These are phyloP conservation scores for Sedum album DNA, from an alignment of 164 flowering plant species.

Conservation along the genomic window DNA sequence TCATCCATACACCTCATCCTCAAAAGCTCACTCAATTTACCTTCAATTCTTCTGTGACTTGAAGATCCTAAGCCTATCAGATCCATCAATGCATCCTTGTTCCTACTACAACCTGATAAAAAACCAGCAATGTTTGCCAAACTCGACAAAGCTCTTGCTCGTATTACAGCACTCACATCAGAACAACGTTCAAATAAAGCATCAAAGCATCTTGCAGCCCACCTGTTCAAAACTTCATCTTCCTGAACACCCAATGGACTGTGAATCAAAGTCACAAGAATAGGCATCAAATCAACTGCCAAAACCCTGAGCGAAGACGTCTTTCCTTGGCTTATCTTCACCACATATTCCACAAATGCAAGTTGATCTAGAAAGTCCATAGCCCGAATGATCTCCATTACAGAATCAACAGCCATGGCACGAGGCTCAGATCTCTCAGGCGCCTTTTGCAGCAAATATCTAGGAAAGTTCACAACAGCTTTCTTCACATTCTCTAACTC, in stretches of 20 bases:
- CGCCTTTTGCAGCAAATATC: slow-evolving; percentile 60
- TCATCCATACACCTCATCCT: slow-evolving; percentile 78
- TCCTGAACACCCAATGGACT: slow-evolving; percentile 36
- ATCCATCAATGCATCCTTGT: slow-evolving; percentile 31
- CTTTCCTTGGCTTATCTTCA: slow-evolving; percentile 74
- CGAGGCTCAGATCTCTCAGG: slow-evolving; percentile 88
- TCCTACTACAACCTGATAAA: slow-evolving; percentile 25
- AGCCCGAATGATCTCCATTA: slow-evolving; percentile 56
- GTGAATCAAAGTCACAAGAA: slow-evolving; percentile 31
- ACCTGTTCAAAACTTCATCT: slow-evolving; percentile 23
- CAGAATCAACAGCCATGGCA: slow-evolving; percentile 70
- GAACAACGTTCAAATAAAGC: slow-evolving; percentile 68
- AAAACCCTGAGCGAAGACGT: slow-evolving; percentile 43
- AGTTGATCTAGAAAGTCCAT: slow-evolving; percentile 55
- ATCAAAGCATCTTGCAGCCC: slow-evolving; percentile 59
- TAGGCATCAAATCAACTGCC: slow-evolving; percentile 64
- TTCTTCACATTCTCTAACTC: slow-evolving; percentile 41
- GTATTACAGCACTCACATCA: slow-evolving; percentile 47
- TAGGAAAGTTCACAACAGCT: slow-evolving; percentile 57
- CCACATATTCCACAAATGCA: slow-evolving; percentile 61
- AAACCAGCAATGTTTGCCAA: slow-evolving; percentile 58
- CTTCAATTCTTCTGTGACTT: slow-evolving; percentile 12
- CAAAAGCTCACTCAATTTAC: slow-evolving; percentile 43
- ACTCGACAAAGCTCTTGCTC: slow-evolving; percentile 77
- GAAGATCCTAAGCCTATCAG: slow-evolving; percentile 34